Conservation (phyloP, 2,329 filamentous ascomycete species). For the Dactylellina cionopaga region DNA sequence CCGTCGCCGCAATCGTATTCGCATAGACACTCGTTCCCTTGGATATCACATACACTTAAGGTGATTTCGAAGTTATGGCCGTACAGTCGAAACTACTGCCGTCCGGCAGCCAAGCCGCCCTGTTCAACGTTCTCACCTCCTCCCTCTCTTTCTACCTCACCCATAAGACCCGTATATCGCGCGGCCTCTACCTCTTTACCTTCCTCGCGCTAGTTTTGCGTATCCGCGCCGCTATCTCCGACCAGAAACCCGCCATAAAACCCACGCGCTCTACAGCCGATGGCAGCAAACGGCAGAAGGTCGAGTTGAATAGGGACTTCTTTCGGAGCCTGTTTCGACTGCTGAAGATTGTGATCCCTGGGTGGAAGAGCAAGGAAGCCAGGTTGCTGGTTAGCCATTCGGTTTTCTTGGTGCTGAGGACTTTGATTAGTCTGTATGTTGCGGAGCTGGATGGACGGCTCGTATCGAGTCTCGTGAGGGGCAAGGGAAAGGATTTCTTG, state of each 20-base stretch:
- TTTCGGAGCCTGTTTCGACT: slow-evolving; percentile 80
- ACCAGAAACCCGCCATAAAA: slow-evolving; percentile 76
- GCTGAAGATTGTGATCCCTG: slow-evolving; percentile 86
- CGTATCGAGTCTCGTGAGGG: slow-evolving; percentile 90
- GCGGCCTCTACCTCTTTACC: slow-evolving; percentile 83
- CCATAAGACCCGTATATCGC: slow-evolving; percentile 83
- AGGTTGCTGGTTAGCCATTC: slow-evolving; percentile 88
- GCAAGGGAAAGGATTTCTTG: slow-evolving; percentile 88
- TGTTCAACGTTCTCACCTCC: slow-evolving; percentile 73
- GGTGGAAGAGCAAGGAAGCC: slow-evolving; percentile 88
- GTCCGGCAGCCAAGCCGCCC: slow-evolving; percentile 61
- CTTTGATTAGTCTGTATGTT: slow-evolving; percentile 92
- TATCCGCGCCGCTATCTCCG: slow-evolving; percentile 87
- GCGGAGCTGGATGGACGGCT: slow-evolving; percentile 94
- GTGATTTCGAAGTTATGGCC: slow-evolving; percentile 69
- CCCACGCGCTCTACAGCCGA: slow-evolving; percentile 54
- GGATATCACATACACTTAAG: neutral
- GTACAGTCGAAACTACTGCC: slow-evolving; percentile 76
- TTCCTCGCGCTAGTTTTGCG: slow-evolving; percentile 84
- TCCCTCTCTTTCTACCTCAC: slow-evolving; percentile 78
- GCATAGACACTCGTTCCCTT: neutral
- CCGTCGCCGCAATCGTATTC: slow-evolving; percentile 36
- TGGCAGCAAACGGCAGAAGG: slow-evolving; percentile 74
- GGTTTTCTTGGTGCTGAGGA: slow-evolving; percentile 88
- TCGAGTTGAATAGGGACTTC: slow-evolving; percentile 90